Base-by-base conservation (phyloP, 176 grass and related monocot genomes). In the Oryza nivara region DNA sequence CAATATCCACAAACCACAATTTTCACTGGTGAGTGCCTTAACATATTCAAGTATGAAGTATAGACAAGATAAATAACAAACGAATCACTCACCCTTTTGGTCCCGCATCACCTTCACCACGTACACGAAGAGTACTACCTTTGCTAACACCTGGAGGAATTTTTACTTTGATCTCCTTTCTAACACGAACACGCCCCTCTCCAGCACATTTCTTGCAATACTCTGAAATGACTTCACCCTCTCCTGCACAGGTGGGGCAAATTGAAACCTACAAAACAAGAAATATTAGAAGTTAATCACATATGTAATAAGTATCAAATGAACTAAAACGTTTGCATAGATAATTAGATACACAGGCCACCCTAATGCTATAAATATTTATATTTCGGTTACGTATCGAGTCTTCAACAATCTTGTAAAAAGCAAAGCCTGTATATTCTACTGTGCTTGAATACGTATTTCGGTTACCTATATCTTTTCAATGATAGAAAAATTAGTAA, bases 111-210 rank as follows among this genome's bases (percentile, higher is more conserved):
- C 96, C 96, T 94, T 98, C 96, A 80, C 96, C 91, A 67, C 93
- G 91, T 80, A 98, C 93, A 87, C 96, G 96, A 89, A 98, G 96
- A 69, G 93, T 98, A 83, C 96, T 98, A 74, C 96, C 96, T 90
- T 98, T 98, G 85, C 93, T 94, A 79, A 98, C 93, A 65, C 96
- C 96, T 77, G 91, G 89, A 85, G 96, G 96, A 34, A 95, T 92
- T 92, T 95, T 95, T 54, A 98, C 91, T 91, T 98, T 98, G 70
- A 98, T 98, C 35, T 98, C 96, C 78, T 98, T 98, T 88, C 89
- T 92, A 54, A 95, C 75, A 80, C 96, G 92, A 80, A 94, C 76
- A 85, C 96, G 89, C 32, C 96, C 96, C 94, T 98, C 96, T 68
- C 96, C 96, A 44, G 91, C 81, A 83, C 96, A 98, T 80, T 95